phyloP scores from a whole-genome alignment of 257 asterid species.

The Fraxinus cuspidata region DNA sequence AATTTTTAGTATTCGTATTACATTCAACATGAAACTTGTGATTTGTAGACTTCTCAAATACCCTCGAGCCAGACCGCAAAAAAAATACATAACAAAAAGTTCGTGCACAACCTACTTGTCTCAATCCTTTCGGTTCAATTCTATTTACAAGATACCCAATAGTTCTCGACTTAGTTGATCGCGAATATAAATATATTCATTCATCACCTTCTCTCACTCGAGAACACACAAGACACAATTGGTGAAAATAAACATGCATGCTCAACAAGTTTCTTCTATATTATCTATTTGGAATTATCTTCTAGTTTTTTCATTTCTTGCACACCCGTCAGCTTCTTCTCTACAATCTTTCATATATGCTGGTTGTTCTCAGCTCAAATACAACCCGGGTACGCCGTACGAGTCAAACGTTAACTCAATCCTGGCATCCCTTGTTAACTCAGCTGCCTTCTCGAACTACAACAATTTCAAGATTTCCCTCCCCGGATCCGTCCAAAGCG shows the following conservation, averaged over 20 bases:
- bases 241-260: constrained; percentile 33
- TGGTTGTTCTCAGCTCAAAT: constrained; percentile 73
- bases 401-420: constrained; percentile 70
- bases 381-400: constrained; percentile 51
- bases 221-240: background rate
- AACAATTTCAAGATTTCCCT: constrained; percentile 72
- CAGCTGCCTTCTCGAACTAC: constrained; percentile 54
- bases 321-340: constrained; percentile 28
- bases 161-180: background rate
- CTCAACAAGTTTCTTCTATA: constrained; percentile 15
- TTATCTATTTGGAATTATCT: constrained; percentile 19
- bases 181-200: background rate
- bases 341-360: constrained; percentile 48
- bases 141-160: no score
- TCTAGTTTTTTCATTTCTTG: constrained; percentile 15
- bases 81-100: no score
- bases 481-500: constrained; percentile 55
- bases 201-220: background rate
- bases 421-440: constrained; percentile 68
- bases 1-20: no score
- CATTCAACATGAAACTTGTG: no score
- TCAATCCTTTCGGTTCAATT: no score
- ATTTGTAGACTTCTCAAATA: background rate
- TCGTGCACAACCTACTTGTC: no score
- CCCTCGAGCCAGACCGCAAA: no score